Percentiles rank a stretch among this genome's conserved stretches.
phyloP scores from a whole-genome alignment of 768 basidiomycete species.

The Russula sp. region DNA sequence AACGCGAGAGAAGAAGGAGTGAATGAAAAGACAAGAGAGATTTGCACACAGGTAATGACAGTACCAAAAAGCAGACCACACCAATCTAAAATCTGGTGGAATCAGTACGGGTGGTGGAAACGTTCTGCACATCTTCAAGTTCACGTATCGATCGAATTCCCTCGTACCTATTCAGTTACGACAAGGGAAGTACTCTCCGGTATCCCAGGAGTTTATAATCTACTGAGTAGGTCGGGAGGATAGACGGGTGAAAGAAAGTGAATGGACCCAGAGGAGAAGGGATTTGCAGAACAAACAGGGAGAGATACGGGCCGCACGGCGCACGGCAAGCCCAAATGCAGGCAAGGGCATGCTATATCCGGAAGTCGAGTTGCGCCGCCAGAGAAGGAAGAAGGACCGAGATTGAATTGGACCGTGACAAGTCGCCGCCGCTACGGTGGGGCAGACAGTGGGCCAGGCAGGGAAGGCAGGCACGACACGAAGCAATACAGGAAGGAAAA shows the following conservation, averaged over 20 bases:
- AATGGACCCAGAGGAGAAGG: too few species aligned
- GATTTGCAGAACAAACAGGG: too few species aligned
- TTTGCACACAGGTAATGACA: neutral
- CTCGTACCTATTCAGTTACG: neutral
- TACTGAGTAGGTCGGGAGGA: neutral
- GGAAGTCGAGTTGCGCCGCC: neutral
- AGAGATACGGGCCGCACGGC: neutral
- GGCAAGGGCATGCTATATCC: slow-evolving; percentile 18
- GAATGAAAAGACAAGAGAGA: too few species aligned
- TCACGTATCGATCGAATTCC: neutral
- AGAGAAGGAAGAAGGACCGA: neutral
- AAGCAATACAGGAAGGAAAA: neutral
- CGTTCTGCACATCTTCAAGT: neutral
- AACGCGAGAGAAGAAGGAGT: neutral
- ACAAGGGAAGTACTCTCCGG: neutral
- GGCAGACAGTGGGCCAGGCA: neutral
- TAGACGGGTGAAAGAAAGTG: too few species aligned
- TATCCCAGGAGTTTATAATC: neutral
- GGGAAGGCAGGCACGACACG: neutral
- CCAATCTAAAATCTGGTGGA: neutral
- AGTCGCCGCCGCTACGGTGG: neutral
- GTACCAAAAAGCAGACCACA: neutral
- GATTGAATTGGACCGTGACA: neutral
- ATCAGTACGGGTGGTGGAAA: neutral
- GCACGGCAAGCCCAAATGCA: slow-evolving; percentile 8